These are phyloP conservation scores for Thuidium tamariscinum DNA, from an alignment of 225 moss, liverwort and hornwort species.

Conservation along the genomic window DNA sequence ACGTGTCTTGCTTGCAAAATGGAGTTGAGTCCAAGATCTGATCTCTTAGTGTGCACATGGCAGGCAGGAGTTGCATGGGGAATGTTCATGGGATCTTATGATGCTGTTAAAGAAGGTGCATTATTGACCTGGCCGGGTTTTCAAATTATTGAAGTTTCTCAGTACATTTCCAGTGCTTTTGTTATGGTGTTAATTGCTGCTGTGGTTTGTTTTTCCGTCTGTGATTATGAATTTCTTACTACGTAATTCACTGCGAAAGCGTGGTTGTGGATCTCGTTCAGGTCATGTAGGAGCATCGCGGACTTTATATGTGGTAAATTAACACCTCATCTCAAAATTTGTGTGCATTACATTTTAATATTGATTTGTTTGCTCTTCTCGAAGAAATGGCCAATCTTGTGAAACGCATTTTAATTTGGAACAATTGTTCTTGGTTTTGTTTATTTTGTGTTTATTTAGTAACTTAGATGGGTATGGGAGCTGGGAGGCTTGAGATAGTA, in stretches of 20 bases:
- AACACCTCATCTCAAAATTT: background rate
- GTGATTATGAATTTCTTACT: background rate
- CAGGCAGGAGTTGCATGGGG: conserved; percentile 99
- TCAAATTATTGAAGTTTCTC: background rate
- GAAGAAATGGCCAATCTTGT: background rate
- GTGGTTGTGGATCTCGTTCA: conserved; percentile 33
- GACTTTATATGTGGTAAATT: conserved; percentile 85
- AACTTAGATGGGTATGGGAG: background rate
- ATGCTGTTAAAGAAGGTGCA: conserved; percentile 93
- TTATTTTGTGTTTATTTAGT: background rate
- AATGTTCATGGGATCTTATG: conserved; percentile 98
- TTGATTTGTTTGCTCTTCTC: background rate
- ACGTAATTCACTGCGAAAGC: background rate
- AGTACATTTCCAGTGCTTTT: background rate
- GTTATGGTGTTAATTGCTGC: background rate
- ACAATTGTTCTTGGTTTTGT: background rate
- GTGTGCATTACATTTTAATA: background rate
- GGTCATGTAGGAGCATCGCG: conserved; percentile 85
- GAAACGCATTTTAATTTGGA: background rate
- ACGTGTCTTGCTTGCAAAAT: background rate
- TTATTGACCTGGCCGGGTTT: background rate
- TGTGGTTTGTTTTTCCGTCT: background rate
- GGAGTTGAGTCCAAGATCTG: background rate
- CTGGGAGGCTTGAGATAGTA: background rate
- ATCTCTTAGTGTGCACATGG: background rate